A percentile compares a stretch with the other conserved stretches of the same genome.
These are phyloP conservation scores for Mortierella alpina DNA, from an alignment of 192 early-diverging fungal species.

Conservation along the genomic window DNA sequence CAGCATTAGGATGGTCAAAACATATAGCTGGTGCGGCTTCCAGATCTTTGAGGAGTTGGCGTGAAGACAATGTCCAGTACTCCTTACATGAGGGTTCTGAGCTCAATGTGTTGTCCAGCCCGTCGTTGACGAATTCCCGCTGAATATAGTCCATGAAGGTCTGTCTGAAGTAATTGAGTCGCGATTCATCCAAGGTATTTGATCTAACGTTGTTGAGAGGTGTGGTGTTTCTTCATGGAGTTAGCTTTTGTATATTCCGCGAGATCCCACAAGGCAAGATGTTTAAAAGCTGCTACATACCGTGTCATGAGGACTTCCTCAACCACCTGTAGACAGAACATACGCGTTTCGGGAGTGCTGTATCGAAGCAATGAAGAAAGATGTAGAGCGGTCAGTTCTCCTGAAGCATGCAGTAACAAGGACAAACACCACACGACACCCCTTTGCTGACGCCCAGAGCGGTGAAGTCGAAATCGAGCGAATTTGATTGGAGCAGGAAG, in stretches of 20 bases:
- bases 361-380: background rate
- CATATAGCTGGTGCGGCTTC: background rate
- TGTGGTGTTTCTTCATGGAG: too few relatives aligned
- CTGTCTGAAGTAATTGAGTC: constrained; percentile 63
- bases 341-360: constrained; percentile 80
- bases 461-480: constrained; percentile 7
- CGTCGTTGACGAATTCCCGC: constrained; percentile 63
- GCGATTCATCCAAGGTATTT: constrained; percentile 58
- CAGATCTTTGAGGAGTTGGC: background rate
- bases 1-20: background rate
- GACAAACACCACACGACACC: background rate
- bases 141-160: constrained; percentile 70
- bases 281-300: constrained; percentile 21
- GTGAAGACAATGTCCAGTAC: background rate
- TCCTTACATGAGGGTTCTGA: constrained; percentile 64
- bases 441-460: background rate
- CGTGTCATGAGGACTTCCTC: constrained; percentile 76
- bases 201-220: constrained; percentile 44
- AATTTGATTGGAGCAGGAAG: constrained; percentile 32
- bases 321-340: constrained; percentile 87
- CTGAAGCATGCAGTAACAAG: background rate
- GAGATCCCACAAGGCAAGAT: too few relatives aligned
- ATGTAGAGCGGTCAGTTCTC: background rate
- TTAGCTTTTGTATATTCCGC: constrained; percentile 11
- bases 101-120: constrained; percentile 46